Evolutionary conservation across 2,329 filamentous ascomycete genomes (phyloP), one percentile per base, ranked within the genome.

Genomic region (Venturia asperata): DNA sequence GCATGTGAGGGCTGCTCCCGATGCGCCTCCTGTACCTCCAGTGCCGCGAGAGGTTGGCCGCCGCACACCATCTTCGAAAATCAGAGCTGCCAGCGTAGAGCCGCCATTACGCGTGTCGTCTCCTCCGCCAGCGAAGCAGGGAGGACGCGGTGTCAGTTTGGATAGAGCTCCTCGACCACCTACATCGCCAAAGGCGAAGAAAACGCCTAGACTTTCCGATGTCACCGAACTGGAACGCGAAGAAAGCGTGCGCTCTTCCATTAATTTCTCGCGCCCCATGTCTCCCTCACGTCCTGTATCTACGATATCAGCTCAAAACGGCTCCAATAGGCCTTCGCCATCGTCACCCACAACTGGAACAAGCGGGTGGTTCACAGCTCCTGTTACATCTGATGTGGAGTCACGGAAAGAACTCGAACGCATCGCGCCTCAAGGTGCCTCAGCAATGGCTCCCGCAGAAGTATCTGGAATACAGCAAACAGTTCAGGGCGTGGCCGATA

Each of bases 1-100:
- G 10, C 37, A 42, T 27, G 42, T 45, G 39, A 73, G 70, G 64
- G 65, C 67, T 45, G 68, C 71, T 13, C 39, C 43, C 39, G 78
- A 84, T 70, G 81, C 84, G 63, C 91, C 91, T 39, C 91, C 91
- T 1, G 87, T 96, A 1, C 92, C 92, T 43, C 81, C 82, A 4
- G 81, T 96, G 34, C 91, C 90, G 3, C 21, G 70, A 71, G 13
- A 67, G 13, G 73, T 47, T 65, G 67, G 66, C 70, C 65, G 66
- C 70, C 65, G 70, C 68, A 63, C 71, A 73, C 65, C 72, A 4
- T 68, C 74, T 68, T 75, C 76, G 61, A 77, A 81, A 34, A 13
- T 10, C 5, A 27, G 64, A 17, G 75, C 81, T 13, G 70, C 76
- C 17, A 84, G 81, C 68, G 67, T 80, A 60, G 80, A 81, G 24